These are phyloP conservation scores for Diaporthe australafricana DNA, from an alignment of 2,329 filamentous ascomycete species.

Conservation along the genomic window DNA sequence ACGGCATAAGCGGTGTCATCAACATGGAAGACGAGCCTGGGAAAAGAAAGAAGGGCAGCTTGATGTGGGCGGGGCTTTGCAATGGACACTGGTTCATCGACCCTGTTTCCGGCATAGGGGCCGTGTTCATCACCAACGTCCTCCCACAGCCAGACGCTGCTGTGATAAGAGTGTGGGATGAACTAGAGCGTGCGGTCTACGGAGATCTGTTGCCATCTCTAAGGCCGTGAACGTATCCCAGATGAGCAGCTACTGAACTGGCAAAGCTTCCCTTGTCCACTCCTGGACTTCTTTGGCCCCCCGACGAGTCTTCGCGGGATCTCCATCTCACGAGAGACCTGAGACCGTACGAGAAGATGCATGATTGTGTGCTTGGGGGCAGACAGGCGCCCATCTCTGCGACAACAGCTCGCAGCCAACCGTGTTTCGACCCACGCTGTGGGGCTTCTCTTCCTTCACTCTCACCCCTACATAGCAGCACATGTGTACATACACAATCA, in stretches of 20 bases:
- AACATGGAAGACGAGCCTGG: slow-evolving; percentile 53
- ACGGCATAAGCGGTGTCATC: slow-evolving; percentile 53
- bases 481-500: background rate
- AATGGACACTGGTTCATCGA: slow-evolving; percentile 55
- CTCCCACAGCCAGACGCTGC: slow-evolving; percentile 52
- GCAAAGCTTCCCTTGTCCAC: background rate
- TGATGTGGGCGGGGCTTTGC: slow-evolving; percentile 57
- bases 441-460: background rate
- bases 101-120: slow-evolving; percentile 52
- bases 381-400: background rate
- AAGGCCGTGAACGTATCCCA: background rate
- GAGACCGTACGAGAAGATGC: background rate
- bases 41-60: slow-evolving; percentile 54
- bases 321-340: no score
- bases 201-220: slow-evolving; percentile 38
- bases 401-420: background rate
- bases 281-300: no score
- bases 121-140: slow-evolving; percentile 52
- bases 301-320: no score
- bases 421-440: slow-evolving; percentile 2
- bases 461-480: background rate
- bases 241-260: background rate
- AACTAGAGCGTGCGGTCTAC: slow-evolving; percentile 55
- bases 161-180: slow-evolving; percentile 50
- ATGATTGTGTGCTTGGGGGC: background rate